Base-by-base conservation (phyloP, 2,329 filamentous ascomycete genomes). In the Pseudovirgaria hyperparasitica region DNA sequence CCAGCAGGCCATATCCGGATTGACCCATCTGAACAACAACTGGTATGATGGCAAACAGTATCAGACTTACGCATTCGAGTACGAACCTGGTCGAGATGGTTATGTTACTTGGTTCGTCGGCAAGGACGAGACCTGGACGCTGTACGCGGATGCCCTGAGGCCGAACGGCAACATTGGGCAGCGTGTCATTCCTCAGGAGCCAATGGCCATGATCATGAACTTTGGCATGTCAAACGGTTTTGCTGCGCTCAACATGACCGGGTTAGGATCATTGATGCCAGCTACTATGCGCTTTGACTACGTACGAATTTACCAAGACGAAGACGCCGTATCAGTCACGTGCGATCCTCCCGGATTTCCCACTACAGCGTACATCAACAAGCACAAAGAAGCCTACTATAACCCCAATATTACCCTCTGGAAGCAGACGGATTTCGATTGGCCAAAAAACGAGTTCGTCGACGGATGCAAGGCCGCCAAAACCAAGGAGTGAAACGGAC, bases 131-230 rank as follows among this genome's bases (percentile, higher is more conserved):
- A 76, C 70, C 2, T 81, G 72, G 70, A 75, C 70, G 19, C 50
- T 80, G 29, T 63, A 71, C 33, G 66, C 55, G 17, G 56, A 66
- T 20, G 60, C 76, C 2, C 54, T 78, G 10, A 68, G 74, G 5
- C 70, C 74, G 2, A 81, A 80, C 35, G 77, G 76, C 31, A 82
- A 82, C 42, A 55, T 82, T 30, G 76, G 72, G 5, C 69, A 76
- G 38, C 60, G 76, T 37, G 52, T 67, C 12, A 68, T 81, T 27
- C 73, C 76, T 0, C 56, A 72, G 37, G 76, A 82, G 43, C 77
- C 77, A 2, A 65, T 82, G 70, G 46, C 71, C 2, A 53, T 81
- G 11, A 60, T 81, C 39, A 62, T 72, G 55, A 82, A 82, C 43
- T 68, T 80, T 40, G 77, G 76, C 41, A 78, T 82, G 68, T 74